Percentiles rank a stretch among this genome's conserved stretches.
phyloP scores from a whole-genome alignment of 1,284 basidiomycete species.

The Moesziomyces globuligerus region DNA sequence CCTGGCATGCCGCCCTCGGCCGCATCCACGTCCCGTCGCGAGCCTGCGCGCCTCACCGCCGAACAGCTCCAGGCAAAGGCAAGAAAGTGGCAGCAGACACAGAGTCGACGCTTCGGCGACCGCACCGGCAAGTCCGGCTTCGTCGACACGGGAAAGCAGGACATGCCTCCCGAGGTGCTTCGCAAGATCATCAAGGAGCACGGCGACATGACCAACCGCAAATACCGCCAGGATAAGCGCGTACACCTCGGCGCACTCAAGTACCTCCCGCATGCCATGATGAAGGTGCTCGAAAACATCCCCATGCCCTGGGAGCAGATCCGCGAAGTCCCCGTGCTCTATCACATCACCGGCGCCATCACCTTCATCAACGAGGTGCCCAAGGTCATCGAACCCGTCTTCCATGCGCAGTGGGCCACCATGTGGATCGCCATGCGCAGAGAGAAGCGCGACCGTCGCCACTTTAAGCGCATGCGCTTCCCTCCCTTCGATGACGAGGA shows the following conservation, averaged over 20 bases:
- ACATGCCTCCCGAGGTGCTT: constrained; percentile 77
- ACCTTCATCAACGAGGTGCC: constrained; percentile 99
- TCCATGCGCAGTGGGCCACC: constrained; percentile 98
- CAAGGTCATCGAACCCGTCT: constrained; percentile 93
- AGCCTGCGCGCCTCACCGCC: constrained; percentile 73
- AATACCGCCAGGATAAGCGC: constrained; percentile 97
- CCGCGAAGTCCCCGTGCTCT: constrained; percentile 69
- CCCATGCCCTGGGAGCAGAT: constrained; percentile 92
- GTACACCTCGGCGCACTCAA: constrained; percentile 97
- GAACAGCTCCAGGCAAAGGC: constrained; percentile 85
- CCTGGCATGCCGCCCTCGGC: constrained; percentile 38
- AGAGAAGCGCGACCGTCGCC: constrained; percentile 97
- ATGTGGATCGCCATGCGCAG: constrained; percentile 99
- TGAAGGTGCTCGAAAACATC: constrained; percentile 99
- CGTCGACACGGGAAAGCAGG: constrained; percentile 90
- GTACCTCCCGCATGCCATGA: constrained; percentile 98
- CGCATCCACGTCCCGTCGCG: constrained; percentile 26
- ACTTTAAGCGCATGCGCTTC: constrained; percentile 99
- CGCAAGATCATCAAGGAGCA: constrained; percentile 68
- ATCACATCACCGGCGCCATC: constrained; percentile 93
- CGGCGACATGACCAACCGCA: constrained; percentile 68
- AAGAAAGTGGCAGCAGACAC: constrained; percentile 92
- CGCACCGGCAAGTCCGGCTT: constrained; percentile 83
- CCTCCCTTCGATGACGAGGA: constrained; percentile 99
- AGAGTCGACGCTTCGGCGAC: constrained; percentile 87